A percentile compares a stretch with the other conserved stretches of the same genome.
phyloP scores from a whole-genome alignment of 176 grass and related monocot genomes.

The Hordeum marinum region DNA sequence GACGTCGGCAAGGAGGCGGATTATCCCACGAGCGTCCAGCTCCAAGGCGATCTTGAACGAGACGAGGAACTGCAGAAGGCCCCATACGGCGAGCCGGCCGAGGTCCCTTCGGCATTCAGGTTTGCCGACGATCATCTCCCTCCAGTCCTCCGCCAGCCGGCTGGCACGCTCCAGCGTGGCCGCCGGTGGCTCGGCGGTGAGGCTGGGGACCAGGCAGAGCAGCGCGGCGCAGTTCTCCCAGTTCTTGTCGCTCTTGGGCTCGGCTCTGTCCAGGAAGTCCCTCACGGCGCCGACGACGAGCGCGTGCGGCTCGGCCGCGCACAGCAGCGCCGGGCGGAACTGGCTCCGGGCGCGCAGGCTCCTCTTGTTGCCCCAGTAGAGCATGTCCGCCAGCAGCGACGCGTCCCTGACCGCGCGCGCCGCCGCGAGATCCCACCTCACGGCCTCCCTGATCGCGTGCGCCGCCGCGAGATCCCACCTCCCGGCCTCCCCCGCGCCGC shows the following conservation, averaged over 20 bases:
- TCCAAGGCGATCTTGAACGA: slow-evolving; percentile 17
- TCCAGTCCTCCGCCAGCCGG: slow-evolving; percentile 21
- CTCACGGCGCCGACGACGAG: slow-evolving; percentile 22
- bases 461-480: not conserved
- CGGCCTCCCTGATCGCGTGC: slow-evolving; percentile 9
- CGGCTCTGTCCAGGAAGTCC: slow-evolving; percentile 2
- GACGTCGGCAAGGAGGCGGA: slow-evolving; percentile 7
- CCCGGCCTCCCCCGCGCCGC: not conserved
- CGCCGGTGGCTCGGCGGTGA: not conserved
- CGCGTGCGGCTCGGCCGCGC: slow-evolving; percentile 14
- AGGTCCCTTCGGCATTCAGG: not conserved
- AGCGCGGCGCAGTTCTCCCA: slow-evolving; percentile 26
- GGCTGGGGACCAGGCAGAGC: not conserved
- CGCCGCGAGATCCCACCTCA: not conserved
- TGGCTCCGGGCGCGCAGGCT: not conserved
- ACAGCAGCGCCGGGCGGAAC: slow-evolving; percentile 12
- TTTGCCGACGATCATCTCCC: slow-evolving; percentile 23
- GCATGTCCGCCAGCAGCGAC: not conserved
- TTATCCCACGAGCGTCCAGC: slow-evolving; percentile 19
- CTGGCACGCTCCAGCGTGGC: slow-evolving; percentile 23
- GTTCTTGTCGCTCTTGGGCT: not conserved
- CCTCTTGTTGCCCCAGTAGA: not conserved
- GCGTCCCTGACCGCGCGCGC: slow-evolving; percentile 24
- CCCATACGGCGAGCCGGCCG: slow-evolving; percentile 33
- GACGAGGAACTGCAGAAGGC: slow-evolving; percentile 20